Evolutionary conservation across 768 basidiomycete genomes (phyloP).

Genomic region (Dioszegia hungarica): DNA sequence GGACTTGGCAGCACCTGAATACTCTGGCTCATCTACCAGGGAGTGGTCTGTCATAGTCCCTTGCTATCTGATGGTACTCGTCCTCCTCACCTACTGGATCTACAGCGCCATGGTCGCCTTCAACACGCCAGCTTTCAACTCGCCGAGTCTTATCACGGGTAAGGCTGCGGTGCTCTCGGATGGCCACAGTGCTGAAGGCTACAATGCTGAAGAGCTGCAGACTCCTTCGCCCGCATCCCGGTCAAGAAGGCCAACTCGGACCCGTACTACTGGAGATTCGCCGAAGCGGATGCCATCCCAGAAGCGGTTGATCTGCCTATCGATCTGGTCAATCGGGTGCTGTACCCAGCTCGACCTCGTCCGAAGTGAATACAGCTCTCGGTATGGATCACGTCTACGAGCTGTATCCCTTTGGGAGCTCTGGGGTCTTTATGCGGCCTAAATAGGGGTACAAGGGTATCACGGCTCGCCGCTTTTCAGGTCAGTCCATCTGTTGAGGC

Average conservation of each 20-base stretch:
- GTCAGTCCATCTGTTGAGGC: too few relatives aligned
- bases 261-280: constrained; percentile 24
- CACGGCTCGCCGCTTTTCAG: too few relatives aligned
- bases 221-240: constrained; percentile 20
- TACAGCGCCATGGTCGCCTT: constrained; percentile 39
- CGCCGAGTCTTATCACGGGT: constrained; percentile 39
- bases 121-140: constrained; percentile 35
- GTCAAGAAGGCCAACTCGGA: not conserved
- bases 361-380: too few relatives aligned
- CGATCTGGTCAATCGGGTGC: constrained; percentile 29
- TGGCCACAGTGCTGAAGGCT: not conserved
- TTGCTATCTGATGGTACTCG: constrained; percentile 41
- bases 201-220: not conserved
- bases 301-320: constrained; percentile 32
- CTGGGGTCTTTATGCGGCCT: too few relatives aligned
- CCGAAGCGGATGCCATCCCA: constrained; percentile 9
- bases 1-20: not conserved
- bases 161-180: not conserved
- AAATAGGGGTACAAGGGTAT: too few relatives aligned
- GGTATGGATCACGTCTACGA: too few relatives aligned
- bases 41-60: constrained; percentile 47
- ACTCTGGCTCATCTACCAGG: constrained; percentile 14
- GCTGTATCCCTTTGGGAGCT: too few relatives aligned
- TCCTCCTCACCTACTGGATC: constrained; percentile 39
- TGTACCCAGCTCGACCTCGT: constrained; percentile 23